Base-by-base conservation (phyloP, 352 stramenopile genomes). In the Globisporangium nunn region DNA sequence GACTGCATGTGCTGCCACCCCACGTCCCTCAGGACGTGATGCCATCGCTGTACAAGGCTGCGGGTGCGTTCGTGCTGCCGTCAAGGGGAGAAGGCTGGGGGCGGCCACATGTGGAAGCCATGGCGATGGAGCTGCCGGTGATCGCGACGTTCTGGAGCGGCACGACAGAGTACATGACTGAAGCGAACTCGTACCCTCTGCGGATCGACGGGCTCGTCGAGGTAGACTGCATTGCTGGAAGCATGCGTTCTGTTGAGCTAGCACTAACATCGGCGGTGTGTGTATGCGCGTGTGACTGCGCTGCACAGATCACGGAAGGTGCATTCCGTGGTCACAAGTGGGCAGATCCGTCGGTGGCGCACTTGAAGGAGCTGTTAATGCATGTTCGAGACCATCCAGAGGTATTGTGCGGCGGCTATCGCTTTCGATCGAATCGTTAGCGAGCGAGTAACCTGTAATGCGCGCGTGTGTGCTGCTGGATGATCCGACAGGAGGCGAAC, bases 11-110 rank as follows among this genome's bases (percentile, higher is more conserved):
- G 15, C 55, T 93, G 7, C 72, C 77, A 2, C 81, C 80, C 2
- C 67, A 85, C 54, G 37, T 92, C 29, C 76, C 81, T 10, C 74
- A 95, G 49, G 41, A 66, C 6, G 56, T 63, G 1, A 63, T 94
- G 61, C 78, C 78, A 8, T 52, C 71, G 0, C 51, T 96, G 29
- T 96, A 96, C 54, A 82, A 84, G 51, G 70, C 83, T 29, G 87
- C 85, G 7, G 82, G 71, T 23, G 84, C 85, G 7, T 93, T 97
- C 56, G 92, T 97, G 52, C 67, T 97, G 6, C 93, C 93, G 3
- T 96, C 86, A 4, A 71, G 91, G 50, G 93, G 93, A n/a, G 93
- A 98, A 76, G 91, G 93, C 33, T 98, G 92, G 93, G 91, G 93
- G 4, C 78, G 93, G 15, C 91, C 91, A 14, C 88, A 97, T 57